Percentiles rank a stretch among this genome's conserved stretches.
These are phyloP conservation scores for Tetracladium setigerum DNA, from an alignment of 495 filamentous ascomycete genomes.

Conservation along the genomic window DNA sequence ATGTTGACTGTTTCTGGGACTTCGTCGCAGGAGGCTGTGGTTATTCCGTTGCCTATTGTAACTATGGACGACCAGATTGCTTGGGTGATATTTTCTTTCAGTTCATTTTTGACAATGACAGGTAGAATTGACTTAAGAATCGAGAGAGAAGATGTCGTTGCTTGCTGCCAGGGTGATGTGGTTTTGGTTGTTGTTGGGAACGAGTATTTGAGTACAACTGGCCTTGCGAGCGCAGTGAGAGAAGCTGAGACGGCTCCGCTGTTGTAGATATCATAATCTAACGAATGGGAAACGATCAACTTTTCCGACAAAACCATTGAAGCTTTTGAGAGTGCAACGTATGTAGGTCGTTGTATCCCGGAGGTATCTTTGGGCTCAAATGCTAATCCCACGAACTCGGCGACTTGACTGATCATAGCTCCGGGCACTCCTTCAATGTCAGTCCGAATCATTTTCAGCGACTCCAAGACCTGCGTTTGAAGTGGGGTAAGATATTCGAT, in stretches of 20 bases:
- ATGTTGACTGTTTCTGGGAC: constrained; percentile 37
- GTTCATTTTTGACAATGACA: constrained; percentile 46
- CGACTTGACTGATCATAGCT: constrained; percentile 57
- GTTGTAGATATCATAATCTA: constrained; percentile 56
- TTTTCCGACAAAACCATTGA: constrained; percentile 61
- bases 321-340: constrained; percentile 76
- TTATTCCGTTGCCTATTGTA: constrained; percentile 49
- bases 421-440: constrained; percentile 61
- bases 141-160: constrained; percentile 59
- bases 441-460: constrained; percentile 60
- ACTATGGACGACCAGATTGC: constrained; percentile 54
- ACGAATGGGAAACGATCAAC: constrained; percentile 55
- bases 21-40: constrained; percentile 44
- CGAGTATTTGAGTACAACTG: constrained; percentile 70
- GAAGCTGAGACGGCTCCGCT: constrained; percentile 52
- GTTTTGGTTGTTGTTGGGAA: constrained; percentile 47
- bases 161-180: constrained; percentile 69
- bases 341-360: constrained; percentile 49
- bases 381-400: constrained; percentile 62
- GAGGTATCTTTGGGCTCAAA: constrained; percentile 34
- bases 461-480: constrained; percentile 66
- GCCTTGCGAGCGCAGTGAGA: constrained; percentile 55
- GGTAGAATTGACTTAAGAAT: constrained; percentile 62
- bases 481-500: constrained; percentile 75
- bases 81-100: constrained; percentile 36